Evolutionary conservation across 305 asterid genomes (phyloP).

Genomic region (Solanum hybrid): DNA sequence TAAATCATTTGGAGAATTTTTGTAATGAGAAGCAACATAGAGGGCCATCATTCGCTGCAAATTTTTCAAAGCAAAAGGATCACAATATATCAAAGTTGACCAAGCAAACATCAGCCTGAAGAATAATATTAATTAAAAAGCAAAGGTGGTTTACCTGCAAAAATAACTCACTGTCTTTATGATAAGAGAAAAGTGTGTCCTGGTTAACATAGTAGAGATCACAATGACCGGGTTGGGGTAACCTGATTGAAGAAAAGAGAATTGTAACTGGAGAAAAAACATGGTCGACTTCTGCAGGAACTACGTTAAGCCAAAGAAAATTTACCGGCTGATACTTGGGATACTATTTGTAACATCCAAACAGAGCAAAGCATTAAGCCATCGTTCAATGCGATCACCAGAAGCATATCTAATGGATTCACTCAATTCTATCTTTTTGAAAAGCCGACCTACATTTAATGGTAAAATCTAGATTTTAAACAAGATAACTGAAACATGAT

Average conservation of each 20-base stretch:
- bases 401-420: slow-evolving; percentile 97
- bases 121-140: slow-evolving; percentile 2
- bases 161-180: slow-evolving; percentile 81
- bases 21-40: slow-evolving; percentile 92
- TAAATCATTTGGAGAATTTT: slow-evolving; percentile 86
- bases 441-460: slow-evolving; percentile 53
- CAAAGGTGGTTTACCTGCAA: slow-evolving; percentile 47
- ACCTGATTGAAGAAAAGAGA: slow-evolving; percentile 32
- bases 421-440: slow-evolving; percentile 69
- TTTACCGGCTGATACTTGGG: slow-evolving; percentile 67
- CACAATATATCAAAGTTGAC: slow-evolving; percentile 6
- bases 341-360: slow-evolving; percentile 60
- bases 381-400: slow-evolving; percentile 82
- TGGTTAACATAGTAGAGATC: slow-evolving; percentile 89
- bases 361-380: slow-evolving; percentile 83
- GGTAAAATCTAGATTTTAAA: not conserved
- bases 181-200: slow-evolving; percentile 88
- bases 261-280: not conserved
- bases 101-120: slow-evolving; percentile 1
- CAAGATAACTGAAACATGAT: not conserved
- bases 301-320: not conserved
- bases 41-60: slow-evolving; percentile 95
- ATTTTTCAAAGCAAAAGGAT: slow-evolving; percentile 11
- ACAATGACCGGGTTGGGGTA: slow-evolving; percentile 71
- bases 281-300: not conserved